Conservation (phyloP, 352 stramenopile genomes). For the Globisporangium polare region DNA sequence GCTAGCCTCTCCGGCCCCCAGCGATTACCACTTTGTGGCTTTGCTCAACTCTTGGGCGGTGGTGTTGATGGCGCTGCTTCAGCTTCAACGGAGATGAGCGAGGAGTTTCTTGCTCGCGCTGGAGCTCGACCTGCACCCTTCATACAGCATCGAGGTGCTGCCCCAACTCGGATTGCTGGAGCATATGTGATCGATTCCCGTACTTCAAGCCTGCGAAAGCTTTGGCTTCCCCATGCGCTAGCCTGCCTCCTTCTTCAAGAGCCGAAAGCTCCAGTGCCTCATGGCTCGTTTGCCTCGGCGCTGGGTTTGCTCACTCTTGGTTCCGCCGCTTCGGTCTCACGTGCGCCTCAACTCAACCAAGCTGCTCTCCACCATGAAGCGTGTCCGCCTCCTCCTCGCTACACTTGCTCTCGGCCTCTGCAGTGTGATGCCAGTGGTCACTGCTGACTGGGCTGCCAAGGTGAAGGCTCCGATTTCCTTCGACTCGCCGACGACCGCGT, state of each 20-base stretch:
- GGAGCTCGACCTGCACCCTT: too few relatives aligned
- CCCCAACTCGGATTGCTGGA: too few relatives aligned
- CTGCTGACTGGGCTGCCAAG: neutral
- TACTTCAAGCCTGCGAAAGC: neutral
- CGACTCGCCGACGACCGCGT: neutral
- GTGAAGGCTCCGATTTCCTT: neutral
- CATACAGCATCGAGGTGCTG: too few relatives aligned
- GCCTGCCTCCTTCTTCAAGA: neutral
- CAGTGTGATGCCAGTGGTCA: neutral
- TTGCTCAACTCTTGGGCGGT: too few relatives aligned
- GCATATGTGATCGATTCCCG: neutral
- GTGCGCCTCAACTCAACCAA: neutral
- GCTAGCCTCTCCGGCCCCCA: too few relatives aligned
- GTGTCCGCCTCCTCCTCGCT: neutral
- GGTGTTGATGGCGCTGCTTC: too few relatives aligned
- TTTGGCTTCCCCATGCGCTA: too few relatives aligned
- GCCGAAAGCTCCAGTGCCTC: neutral
- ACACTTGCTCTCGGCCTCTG: neutral
- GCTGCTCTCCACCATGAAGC: neutral
- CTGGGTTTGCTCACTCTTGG: neutral
- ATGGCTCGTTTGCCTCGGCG: neutral
- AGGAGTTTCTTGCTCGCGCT: too few relatives aligned
- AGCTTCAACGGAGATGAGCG: too few relatives aligned
- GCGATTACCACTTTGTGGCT: too few relatives aligned
- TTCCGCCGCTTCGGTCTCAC: neutral